Conservation (phyloP, 345 rosid species). For the Punica granatum region DNA sequence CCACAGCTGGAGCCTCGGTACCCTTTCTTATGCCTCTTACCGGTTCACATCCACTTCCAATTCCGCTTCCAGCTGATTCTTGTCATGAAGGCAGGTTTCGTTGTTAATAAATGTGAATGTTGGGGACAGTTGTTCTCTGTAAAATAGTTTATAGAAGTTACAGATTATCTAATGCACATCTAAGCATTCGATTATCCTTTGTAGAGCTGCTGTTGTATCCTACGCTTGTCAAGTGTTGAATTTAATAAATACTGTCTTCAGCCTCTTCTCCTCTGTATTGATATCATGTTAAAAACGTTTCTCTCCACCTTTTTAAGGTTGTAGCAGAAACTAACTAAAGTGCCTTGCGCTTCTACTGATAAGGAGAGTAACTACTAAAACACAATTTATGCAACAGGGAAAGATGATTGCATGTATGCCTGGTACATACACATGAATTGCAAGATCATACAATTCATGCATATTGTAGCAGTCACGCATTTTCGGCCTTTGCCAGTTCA, state of each 20-base stretch:
- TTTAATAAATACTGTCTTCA: background rate
- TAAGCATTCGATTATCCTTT: background rate
- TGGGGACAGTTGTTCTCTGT: background rate
- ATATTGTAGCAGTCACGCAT: background rate
- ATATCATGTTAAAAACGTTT: background rate
- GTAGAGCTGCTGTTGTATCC: background rate
- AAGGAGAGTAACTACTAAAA: background rate
- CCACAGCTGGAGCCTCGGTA: constrained; percentile 64
- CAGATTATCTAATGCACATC: background rate
- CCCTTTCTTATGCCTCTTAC: constrained; percentile 76
- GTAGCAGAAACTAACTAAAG: background rate
- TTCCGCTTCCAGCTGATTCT: background rate
- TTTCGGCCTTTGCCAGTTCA: background rate
- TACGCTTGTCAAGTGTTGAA: background rate
- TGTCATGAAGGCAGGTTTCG: background rate
- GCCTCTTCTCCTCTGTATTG: background rate
- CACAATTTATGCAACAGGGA: background rate
- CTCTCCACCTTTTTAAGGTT: background rate
- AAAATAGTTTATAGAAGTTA: background rate
- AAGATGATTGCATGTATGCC: too few relatives aligned
- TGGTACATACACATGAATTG: too few relatives aligned
- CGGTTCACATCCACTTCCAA: constrained; percentile 30
- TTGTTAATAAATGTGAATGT: background rate
- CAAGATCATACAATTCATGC: background rate
- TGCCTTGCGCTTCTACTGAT: background rate